phyloP scores from a whole-genome alignment of 768 basidiomycete genomes.

The Polyporus arcularius region DNA sequence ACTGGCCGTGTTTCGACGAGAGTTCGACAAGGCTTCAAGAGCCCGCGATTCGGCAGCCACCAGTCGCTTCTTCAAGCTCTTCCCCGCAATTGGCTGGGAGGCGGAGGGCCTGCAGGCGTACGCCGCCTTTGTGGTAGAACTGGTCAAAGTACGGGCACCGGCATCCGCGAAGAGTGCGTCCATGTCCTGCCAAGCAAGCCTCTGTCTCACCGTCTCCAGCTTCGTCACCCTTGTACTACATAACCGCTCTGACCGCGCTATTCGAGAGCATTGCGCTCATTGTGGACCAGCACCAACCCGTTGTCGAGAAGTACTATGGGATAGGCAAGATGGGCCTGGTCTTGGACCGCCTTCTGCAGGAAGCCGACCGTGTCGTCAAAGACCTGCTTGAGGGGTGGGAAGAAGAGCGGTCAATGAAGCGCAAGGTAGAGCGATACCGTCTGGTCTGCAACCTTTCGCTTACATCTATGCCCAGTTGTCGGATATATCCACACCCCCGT shows the following conservation, averaged over 20 bases:
- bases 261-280: conserved; percentile 96
- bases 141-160: conserved; percentile 78
- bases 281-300: conserved; percentile 95
- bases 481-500: conserved; percentile 4
- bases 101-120: conserved; percentile 89
- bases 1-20: conserved; percentile 71
- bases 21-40: conserved; percentile 81
- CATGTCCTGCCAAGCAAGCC: conserved; percentile 11
- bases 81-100: conserved; percentile 95
- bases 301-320: conserved; percentile 99
- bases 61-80: conserved; percentile 95
- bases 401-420: conserved; percentile 81
- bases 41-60: conserved; percentile 83
- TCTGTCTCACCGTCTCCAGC: conserved; percentile 46
- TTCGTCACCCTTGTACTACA: conserved; percentile 90
- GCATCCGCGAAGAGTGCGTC: conserved; percentile 78
- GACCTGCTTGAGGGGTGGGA: conserved; percentile 83
- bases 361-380: conserved; percentile 84
- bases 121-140: conserved; percentile 88
- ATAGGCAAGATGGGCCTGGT: conserved; percentile 82
- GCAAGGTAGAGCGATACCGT: conserved; percentile 53
- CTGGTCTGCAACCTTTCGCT: not conserved
- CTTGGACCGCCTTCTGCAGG: conserved; percentile 71
- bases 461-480: conserved; percentile 4
- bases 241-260: conserved; percentile 84